Evolutionary conservation across 163 green algal genomes (phyloP).

Genomic region (Coccomyxa subellipsoidea): DNA sequence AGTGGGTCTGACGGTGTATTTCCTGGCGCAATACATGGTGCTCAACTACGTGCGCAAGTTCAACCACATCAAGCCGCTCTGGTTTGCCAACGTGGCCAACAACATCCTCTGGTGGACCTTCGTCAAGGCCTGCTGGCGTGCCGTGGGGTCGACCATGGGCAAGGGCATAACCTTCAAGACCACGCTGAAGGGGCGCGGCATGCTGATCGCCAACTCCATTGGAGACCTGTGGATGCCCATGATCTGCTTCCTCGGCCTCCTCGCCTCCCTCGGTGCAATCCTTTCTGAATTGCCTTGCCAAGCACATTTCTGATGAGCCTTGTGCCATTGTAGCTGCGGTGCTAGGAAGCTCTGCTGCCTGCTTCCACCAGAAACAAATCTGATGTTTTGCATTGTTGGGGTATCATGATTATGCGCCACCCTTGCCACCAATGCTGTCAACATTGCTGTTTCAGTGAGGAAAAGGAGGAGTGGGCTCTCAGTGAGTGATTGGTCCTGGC

Average conservation of each 20-base stretch:
- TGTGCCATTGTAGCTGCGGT: too few relatives aligned
- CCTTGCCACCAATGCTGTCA: too few relatives aligned
- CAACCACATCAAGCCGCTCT: conserved; percentile 46
- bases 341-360: too few relatives aligned
- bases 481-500: too few relatives aligned
- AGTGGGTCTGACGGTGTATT: conserved; percentile 55
- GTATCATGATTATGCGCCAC: too few relatives aligned
- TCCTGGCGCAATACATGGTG: conserved; percentile 38
- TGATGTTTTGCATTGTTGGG: too few relatives aligned
- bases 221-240: conserved; percentile 51
- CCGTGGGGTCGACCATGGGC: conserved; percentile 31
- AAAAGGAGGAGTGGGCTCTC: too few relatives aligned
- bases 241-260: conserved; percentile 34
- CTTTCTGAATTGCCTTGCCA: too few relatives aligned
- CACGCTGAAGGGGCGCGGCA: conserved; percentile 52
- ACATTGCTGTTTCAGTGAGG: too few relatives aligned
- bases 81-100: conserved; percentile 59
- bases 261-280: conserved; percentile 33
- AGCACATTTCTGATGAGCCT: too few relatives aligned
- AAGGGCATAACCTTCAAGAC: conserved; percentile 61
- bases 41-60: conserved; percentile 41
- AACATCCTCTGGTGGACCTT: conserved; percentile 58
- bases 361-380: too few relatives aligned
- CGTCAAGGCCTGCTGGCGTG: conserved; percentile 55
- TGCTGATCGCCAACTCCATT: conserved; percentile 23